Conservation (phyloP, 2,329 filamentous ascomycete species). For the Xylariomycetidae sp. region DNA sequence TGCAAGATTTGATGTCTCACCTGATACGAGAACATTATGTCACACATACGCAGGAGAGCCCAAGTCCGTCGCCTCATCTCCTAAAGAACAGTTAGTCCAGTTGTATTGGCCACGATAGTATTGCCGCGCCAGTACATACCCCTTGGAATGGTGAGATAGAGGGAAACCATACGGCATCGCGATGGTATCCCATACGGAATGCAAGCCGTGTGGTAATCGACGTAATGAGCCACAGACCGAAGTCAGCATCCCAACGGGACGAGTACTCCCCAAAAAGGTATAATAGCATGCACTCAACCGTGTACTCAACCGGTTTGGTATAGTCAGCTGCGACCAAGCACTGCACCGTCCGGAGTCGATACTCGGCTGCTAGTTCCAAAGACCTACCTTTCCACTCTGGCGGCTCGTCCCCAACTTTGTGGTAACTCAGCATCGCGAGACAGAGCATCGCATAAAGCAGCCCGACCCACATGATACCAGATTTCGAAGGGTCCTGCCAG, state of each 20-base stretch:
- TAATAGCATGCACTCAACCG: conserved; percentile 72
- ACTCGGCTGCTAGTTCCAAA: conserved; percentile 57
- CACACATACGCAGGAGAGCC: conserved; percentile 68
- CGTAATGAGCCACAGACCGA: conserved; percentile 58
- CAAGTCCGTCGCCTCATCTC: conserved; percentile 69
- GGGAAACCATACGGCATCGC: conserved; percentile 71
- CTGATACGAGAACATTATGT: conserved; percentile 75
- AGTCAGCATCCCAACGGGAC: conserved; percentile 67
- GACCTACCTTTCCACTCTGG: conserved; percentile 68
- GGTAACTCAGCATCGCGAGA: conserved; percentile 73
- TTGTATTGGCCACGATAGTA: too few species aligned
- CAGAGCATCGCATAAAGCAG: conserved; percentile 73
- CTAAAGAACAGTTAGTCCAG: conserved; percentile 28
- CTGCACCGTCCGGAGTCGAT: conserved; percentile 69
- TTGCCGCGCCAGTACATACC: too few species aligned
- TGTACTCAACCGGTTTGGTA: conserved; percentile 68
- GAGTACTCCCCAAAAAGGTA: conserved; percentile 74
- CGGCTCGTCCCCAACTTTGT: conserved; percentile 75
- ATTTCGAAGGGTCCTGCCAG: conserved; percentile 70
- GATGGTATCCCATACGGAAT: conserved; percentile 71
- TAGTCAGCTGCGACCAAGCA: conserved; percentile 74
- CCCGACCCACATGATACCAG: conserved; percentile 73
- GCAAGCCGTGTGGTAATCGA: conserved; percentile 53
- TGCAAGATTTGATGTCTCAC: conserved; percentile 38
- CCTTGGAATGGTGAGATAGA: conserved; percentile 69